These are phyloP conservation scores for Trametes meyenii DNA, from an alignment of 768 basidiomycete genomes.

Conservation along the genomic window DNA sequence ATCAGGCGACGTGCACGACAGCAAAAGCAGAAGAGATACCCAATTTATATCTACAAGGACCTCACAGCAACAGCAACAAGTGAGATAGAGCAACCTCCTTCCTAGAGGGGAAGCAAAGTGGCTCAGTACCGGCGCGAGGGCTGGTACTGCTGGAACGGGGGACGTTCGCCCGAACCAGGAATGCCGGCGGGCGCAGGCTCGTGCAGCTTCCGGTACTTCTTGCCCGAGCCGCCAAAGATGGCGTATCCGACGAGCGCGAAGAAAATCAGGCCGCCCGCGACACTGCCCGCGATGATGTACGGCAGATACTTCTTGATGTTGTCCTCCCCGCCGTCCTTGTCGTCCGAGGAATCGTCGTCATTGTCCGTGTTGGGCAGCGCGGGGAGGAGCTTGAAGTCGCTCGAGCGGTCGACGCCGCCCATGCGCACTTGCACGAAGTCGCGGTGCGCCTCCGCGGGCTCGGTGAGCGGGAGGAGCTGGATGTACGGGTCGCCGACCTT, in stretches of 20 bases:
- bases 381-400: conserved; percentile 30
- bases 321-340: conserved; percentile 18
- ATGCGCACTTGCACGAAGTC: conserved; percentile 38
- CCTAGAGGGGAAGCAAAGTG: not conserved
- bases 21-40: not conserved
- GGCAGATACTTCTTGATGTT: conserved; percentile 32
- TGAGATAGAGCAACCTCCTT: not conserved
- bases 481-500: conserved; percentile 37
- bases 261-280: conserved; percentile 23
- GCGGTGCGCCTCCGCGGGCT: conserved; percentile 32
- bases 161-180: conserved; percentile 14
- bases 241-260: conserved; percentile 26
- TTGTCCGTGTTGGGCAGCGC: conserved; percentile 27
- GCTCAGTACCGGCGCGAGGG: conserved; percentile 25
- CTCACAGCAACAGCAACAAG: not conserved
- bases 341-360: conserved; percentile 19
- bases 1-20: not conserved
- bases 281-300: conserved; percentile 35
- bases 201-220: conserved; percentile 30
- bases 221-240: conserved; percentile 23
- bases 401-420: conserved; percentile 36
- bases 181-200: conserved; percentile 33
- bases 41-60: not conserved
- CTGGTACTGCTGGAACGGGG: conserved; percentile 30
- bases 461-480: conserved; percentile 36